Conservation (phyloP, 2,329 filamentous ascomycete genomes). For the Alternaria arbusti region DNA sequence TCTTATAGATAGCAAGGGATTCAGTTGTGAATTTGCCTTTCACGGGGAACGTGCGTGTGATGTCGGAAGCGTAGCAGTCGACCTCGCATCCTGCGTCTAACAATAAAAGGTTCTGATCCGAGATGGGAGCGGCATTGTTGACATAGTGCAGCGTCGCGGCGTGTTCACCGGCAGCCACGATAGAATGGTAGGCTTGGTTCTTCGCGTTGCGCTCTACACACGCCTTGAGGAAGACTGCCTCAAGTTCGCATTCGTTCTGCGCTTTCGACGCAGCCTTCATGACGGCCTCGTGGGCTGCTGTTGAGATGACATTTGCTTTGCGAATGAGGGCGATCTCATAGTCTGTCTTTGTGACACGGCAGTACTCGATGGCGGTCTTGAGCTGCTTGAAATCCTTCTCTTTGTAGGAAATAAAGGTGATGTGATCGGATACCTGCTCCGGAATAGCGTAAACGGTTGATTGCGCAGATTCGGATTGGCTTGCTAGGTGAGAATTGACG, state of each 20-base stretch:
- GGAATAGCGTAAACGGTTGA: conserved; percentile 75
- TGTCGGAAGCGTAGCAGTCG: conserved; percentile 60
- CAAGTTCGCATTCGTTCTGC: conserved; percentile 80
- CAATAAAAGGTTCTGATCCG: conserved; percentile 77
- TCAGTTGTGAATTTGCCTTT: conserved; percentile 59
- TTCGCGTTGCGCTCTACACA: conserved; percentile 78
- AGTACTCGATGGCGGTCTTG: conserved; percentile 75
- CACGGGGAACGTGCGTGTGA: conserved; percentile 89
- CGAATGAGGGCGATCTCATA: conserved; percentile 85
- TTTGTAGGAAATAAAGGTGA: conserved; percentile 74
- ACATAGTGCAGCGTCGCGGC: conserved; percentile 90
- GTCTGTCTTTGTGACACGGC: conserved; percentile 81
- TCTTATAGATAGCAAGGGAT: conserved; percentile 69
- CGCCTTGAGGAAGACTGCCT: conserved; percentile 77
- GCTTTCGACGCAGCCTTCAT: conserved; percentile 67
- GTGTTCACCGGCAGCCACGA: conserved; percentile 79
- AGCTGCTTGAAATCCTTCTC: conserved; percentile 64
- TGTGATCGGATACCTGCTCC: conserved; percentile 74
- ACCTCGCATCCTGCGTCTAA: conserved; percentile 77
- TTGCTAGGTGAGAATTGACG: conserved; percentile 74
- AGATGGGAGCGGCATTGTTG: conserved; percentile 51
- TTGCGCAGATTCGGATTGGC: conserved; percentile 55
- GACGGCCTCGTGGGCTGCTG: conserved; percentile 76
- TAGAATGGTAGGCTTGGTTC: conserved; percentile 86
- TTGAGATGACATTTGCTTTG: conserved; percentile 80